Conservation (phyloP, 257 asterid genomes). For the Solanum raphanifolium region DNA sequence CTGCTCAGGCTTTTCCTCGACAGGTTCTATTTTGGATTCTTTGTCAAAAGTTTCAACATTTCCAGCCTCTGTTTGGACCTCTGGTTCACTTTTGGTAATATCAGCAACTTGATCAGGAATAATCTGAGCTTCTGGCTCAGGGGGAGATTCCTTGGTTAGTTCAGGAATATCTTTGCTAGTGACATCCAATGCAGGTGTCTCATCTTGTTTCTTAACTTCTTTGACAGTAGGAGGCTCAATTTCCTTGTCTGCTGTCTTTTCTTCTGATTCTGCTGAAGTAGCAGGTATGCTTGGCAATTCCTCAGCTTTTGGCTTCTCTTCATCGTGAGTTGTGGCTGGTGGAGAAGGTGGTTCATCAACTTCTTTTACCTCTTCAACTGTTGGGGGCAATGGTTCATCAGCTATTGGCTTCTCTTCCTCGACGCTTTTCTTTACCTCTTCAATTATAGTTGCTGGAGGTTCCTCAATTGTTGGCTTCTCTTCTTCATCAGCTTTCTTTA, state of each 20-base stretch:
- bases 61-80: constrained; percentile 10
- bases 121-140: not conserved
- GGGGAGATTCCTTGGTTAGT: constrained; percentile 7
- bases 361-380: not conserved
- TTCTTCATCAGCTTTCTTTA: not conserved
- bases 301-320: constrained; percentile 10
- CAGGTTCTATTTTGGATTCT: constrained; percentile 4
- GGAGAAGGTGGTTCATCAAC: constrained; percentile 1
- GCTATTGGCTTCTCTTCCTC: constrained; percentile 10
- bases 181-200: constrained; percentile 7
- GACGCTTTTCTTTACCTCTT: not conserved
- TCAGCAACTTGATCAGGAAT: constrained; percentile 6
- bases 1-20: constrained; percentile 21
- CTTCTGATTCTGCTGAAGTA: constrained; percentile 10
- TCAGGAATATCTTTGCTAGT: not conserved
- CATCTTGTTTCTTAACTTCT: constrained; percentile 22
- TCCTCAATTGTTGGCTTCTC: not conserved
- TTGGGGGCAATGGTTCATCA: not conserved
- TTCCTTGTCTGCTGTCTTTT: constrained; percentile 24
- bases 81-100: constrained; percentile 1
- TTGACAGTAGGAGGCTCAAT: constrained; percentile 18
- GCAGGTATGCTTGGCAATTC: not conserved
- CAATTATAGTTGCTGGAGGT: not conserved
- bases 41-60: constrained; percentile 7
- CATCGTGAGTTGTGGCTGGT: constrained; percentile 3